phyloP scores from a whole-genome alignment of 2,329 filamentous ascomycete species.

The Fusarium virguliforme region DNA sequence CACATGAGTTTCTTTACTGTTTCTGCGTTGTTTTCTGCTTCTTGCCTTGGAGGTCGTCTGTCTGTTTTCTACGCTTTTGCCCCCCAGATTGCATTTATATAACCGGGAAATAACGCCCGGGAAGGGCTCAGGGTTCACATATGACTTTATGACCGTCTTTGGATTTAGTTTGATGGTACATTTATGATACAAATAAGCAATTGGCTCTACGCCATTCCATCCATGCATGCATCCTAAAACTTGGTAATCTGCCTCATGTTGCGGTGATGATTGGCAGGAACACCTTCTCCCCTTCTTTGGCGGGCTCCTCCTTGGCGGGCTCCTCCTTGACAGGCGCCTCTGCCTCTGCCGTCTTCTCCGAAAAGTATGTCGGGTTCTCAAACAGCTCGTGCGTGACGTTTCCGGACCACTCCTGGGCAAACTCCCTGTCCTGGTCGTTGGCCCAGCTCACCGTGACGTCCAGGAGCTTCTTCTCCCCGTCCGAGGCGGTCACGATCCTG shows the following conservation, averaged over 20 bases:
- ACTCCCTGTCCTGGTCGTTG: constrained; percentile 64
- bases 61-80: constrained; percentile 18
- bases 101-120: constrained; percentile 19
- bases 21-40: constrained; percentile 24
- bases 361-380: constrained; percentile 48
- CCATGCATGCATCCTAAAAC: constrained; percentile 35
- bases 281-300: constrained; percentile 9
- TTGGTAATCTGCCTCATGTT: neutral
- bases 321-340: constrained; percentile 4
- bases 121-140: constrained; percentile 17
- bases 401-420: constrained; percentile 65
- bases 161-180: constrained; percentile 51
- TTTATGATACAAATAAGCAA: constrained; percentile 51
- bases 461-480: constrained; percentile 52
- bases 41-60: constrained; percentile 8
- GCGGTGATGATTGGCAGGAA: neutral
- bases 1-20: constrained; percentile 19
- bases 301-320: neutral
- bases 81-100: constrained; percentile 37
- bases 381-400: constrained; percentile 69
- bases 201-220: constrained; percentile 45
- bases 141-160: constrained; percentile 43
- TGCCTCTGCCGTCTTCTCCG: constrained; percentile 32
- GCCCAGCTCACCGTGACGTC: constrained; percentile 68
- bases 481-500: constrained; percentile 57